phyloP scores from a whole-genome alignment of 257 asterid genomes.

The Paraleonurus japonicus region DNA sequence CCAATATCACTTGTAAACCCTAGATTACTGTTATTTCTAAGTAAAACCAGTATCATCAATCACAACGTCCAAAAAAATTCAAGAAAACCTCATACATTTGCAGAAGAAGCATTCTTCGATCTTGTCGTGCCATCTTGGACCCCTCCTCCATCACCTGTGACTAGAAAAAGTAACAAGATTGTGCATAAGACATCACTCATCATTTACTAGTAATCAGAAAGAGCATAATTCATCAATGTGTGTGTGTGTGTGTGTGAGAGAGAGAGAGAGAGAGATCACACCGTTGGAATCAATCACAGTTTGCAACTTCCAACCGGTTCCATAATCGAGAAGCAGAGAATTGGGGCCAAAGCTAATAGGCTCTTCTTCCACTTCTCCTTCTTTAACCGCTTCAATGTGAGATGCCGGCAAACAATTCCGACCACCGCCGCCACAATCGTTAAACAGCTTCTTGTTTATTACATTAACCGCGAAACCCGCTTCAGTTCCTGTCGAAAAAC shows the following conservation, averaged over 20 bases:
- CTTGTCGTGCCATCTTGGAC: slow-evolving; percentile 19
- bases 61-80: not conserved
- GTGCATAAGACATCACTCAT: not conserved
- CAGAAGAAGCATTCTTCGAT: slow-evolving; percentile 31
- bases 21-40: not conserved
- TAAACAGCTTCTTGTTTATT: slow-evolving; percentile 53
- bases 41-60: not conserved
- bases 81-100: slow-evolving; percentile 33
- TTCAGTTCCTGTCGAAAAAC: slow-evolving; percentile 78
- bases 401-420: slow-evolving; percentile 40
- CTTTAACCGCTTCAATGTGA: slow-evolving; percentile 79
- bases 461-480: slow-evolving; percentile 69
- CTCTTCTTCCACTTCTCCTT: slow-evolving; percentile 58
- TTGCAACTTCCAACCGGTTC: slow-evolving; percentile 73
- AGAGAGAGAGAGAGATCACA: not conserved
- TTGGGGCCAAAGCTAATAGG: slow-evolving; percentile 79
- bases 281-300: slow-evolving; percentile 49
- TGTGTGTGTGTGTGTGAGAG: too few species aligned
- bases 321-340: slow-evolving; percentile 67
- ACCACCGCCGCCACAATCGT: slow-evolving; percentile 27
- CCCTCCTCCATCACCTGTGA: slow-evolving; percentile 30
- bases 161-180: slow-evolving; percentile 15
- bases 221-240: too few species aligned
- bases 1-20: not conserved
- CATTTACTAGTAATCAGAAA: not conserved